Evolutionary conservation across 2,329 filamentous ascomycete species (phyloP).

Genomic region (Coniochaeta sp.): DNA sequence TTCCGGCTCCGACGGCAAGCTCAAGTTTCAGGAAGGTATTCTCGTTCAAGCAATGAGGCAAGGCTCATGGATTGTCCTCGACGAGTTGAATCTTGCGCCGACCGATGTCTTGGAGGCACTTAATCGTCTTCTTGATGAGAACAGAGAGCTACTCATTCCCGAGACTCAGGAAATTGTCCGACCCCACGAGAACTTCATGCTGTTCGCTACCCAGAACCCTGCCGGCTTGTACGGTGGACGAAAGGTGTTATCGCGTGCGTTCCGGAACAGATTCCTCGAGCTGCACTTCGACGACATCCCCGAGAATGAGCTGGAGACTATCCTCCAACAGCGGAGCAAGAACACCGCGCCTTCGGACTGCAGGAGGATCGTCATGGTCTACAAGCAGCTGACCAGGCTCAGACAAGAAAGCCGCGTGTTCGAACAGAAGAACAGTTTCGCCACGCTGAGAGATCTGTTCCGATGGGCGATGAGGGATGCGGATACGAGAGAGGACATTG

Average conservation of each 20-base stretch:
- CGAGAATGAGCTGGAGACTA: conserved; percentile 85
- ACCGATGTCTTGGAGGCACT: conserved; percentile 95
- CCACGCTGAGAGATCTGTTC: conserved; percentile 91
- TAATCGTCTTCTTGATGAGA: conserved; percentile 93
- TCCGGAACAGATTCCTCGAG: conserved; percentile 94
- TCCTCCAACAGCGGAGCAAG: conserved; percentile 80
- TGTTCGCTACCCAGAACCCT: conserved; percentile 97
- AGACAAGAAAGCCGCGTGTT: conserved; percentile 88
- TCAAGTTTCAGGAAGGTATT: conserved; percentile 88
- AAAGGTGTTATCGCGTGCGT: conserved; percentile 88
- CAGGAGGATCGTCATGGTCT: conserved; percentile 83
- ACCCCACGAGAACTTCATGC: conserved; percentile 91
- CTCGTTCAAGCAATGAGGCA: conserved; percentile 87
- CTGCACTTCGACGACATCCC: conserved; percentile 98
- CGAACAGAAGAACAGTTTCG: conserved; percentile 96
- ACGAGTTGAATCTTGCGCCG: conserved; percentile 93
- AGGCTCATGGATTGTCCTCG: conserved; percentile 96
- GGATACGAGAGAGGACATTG: conserved; percentile 81
- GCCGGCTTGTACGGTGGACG: conserved; percentile 91
- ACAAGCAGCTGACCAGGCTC: conserved; percentile 82
- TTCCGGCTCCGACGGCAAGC: conserved; percentile 74
- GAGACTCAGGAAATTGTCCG: conserved; percentile 93
- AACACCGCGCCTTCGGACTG: conserved; percentile 88
- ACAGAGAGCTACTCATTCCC: conserved; percentile 88
- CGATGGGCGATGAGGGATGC: conserved; percentile 85